These are phyloP conservation scores for Penicillium subrubescens DNA, from an alignment of 495 filamentous ascomycete species.

Conservation along the genomic window DNA sequence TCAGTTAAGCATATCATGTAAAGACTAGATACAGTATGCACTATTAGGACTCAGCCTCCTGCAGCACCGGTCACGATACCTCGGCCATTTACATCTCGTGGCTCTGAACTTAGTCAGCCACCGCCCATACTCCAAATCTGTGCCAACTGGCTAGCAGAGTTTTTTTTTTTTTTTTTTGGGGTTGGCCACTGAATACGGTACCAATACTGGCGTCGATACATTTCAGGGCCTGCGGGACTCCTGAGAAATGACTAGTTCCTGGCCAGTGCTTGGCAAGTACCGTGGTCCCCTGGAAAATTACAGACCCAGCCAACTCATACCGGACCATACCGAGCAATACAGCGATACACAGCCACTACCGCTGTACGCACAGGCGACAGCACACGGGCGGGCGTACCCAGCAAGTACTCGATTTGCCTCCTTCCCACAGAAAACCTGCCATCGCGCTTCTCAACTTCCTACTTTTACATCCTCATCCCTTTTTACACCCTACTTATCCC, in stretches of 20 bases:
- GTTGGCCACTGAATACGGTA: slow-evolving; percentile 1
- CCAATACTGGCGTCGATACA: neutral
- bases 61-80: neutral
- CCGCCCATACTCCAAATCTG: neutral
- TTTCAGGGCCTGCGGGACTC: neutral
- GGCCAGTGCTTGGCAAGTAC: slow-evolving; percentile 1
- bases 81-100: slow-evolving; percentile 4
- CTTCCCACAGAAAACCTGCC: slow-evolving; percentile 32
- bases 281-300: neutral
- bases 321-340: neutral
- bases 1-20: neutral
- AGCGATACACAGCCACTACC: neutral
- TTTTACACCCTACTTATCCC: slow-evolving; percentile 27
- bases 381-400: slow-evolving; percentile 10
- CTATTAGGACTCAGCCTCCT: neutral
- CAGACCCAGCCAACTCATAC: neutral
- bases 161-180: no score
- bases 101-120: slow-evolving; percentile 15
- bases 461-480: slow-evolving; percentile 45
- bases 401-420: slow-evolving; percentile 33
- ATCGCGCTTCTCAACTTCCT: slow-evolving; percentile 23
- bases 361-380: neutral
- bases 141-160: slow-evolving; percentile 10
- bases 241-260: neutral
- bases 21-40: neutral